Base-by-base conservation (phyloP, 805 yeast genomes). In the Candida krabiensis region DNA sequence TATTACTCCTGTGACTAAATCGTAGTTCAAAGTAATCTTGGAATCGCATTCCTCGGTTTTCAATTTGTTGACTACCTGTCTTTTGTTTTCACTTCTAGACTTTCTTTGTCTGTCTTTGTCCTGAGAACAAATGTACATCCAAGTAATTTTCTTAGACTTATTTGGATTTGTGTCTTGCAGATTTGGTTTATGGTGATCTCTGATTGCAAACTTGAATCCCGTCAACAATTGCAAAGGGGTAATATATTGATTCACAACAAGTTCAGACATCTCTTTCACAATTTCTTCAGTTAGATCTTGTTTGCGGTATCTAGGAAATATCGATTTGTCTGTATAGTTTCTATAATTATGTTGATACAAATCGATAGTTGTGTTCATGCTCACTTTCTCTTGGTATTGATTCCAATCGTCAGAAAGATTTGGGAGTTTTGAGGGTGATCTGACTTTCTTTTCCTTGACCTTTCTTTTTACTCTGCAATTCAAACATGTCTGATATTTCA, bases 71-170 rank as follows among this genome's bases (percentile, higher is more conserved):
- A 58, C 44, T 14, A 67, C 60, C 22, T 51, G 59, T 35, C 72
- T 57, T 37, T 65, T 63, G 31, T 64, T 55, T 6, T 58, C 64
- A 28, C 72, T 63, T 38, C 74, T 51, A 9, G 72, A 63, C 41
- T 64, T 66, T 33, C 75, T 59, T 40, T 69, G 71, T 17, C 68
- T 59, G n/a, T 56, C 46, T 32, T 55, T 60, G 41, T 70, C 75
- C 37, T 70, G 75, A 2, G 72, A 66, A 40, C 75, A 70, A 19
- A 70, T 62, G 40, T 66, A 70, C 65, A 63, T 67, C 60, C 71
- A 69, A 1, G 71, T 56, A 26, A 69, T 58, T 43, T 66, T 69
- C 37, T 67, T 67, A 6, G 66, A 53, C 41, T 63, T 65, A 26
- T 64, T 55, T 4, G 70, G 70, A 24, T 68, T 69, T 4, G 50